Evolutionary conservation across 805 yeast species (phyloP), one percentile per base, ranked within the genome.

Genomic region (Sugiyamaella americana): DNA sequence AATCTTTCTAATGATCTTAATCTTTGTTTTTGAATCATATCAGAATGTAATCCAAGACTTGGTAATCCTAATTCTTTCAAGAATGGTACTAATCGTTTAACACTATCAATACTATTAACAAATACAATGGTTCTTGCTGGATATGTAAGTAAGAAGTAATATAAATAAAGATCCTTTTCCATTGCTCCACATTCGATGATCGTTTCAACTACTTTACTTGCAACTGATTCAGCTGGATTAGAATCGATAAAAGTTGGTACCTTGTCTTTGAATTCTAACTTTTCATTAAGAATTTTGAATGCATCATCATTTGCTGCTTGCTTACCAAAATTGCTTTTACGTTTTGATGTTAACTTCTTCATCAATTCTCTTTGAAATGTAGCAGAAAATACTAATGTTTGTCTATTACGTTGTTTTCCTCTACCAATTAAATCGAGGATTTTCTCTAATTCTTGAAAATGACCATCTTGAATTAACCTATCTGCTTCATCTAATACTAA

Each of bases 401-500:
- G 98, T 74, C 88, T 58, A 30, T 51, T 45, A 19, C 51, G 29
- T 8, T 29, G 49, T 63, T 69, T 17, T 71, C 75, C 64, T n/a
- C n/a, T n/a, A n/a, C n/a, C n/a, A 20, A 93, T 64, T 13, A 84
- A 63, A 46, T 83, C 87, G 51, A 91, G 67, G 49, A 87, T 83
- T 58, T 80, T 83, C 55, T 84, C 94, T 53, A 93, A 76, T 63
- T 93, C 98, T 50, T 87, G 94, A 61, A 91, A 93, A 66, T 89
- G 98, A 2, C 98, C 97, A 59, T 89, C 96, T 65, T 91, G 96
- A 43, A 93, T 72, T 52, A 93, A 69, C 64, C 98, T 74, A 70
- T 93, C 98, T 10, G 98, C 98, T 65, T 93, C 98, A 71, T 93
- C 98, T 26, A 91, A 70, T 0, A 89, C 95, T 20, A 80, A 58